Percentiles rank a stretch among this genome's conserved stretches.
These are phyloP conservation scores for Xylariaceae sp. DNA, from an alignment of 2,329 filamentous ascomycete genomes.

Conservation along the genomic window DNA sequence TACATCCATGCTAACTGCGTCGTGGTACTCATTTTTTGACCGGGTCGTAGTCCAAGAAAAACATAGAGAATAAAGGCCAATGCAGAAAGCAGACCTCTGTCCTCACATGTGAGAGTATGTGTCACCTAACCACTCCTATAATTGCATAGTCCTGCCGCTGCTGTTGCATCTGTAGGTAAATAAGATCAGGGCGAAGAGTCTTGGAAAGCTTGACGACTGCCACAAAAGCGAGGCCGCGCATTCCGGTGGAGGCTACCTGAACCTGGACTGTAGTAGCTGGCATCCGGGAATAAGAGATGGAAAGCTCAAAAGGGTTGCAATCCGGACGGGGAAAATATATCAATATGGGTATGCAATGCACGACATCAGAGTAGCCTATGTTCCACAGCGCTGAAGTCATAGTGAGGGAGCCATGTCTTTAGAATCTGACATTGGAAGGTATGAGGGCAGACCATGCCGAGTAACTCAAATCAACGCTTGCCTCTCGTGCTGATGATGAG, in stretches of 20 bases:
- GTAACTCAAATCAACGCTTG: conserved; percentile 7
- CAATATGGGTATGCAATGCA: conserved; percentile 21
- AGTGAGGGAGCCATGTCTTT: conserved; percentile 12
- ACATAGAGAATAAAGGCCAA: no score
- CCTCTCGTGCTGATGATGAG: neutral
- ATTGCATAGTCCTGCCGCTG: neutral
- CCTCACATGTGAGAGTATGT: no score
- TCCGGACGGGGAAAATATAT: conserved; percentile 10
- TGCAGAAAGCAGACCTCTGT: no score
- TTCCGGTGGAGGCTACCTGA: conserved; percentile 1
- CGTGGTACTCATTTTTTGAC: no score
- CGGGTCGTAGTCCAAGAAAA: no score
- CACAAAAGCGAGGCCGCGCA: neutral
- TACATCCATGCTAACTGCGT: no score
- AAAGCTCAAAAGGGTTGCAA: conserved; percentile 17
- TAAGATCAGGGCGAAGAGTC: no score
- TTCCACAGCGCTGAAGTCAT: conserved; percentile 19
- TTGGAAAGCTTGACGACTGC: no score
- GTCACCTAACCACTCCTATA: conserved; percentile 3
- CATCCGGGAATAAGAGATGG: conserved; percentile 15
- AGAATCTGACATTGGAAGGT: conserved; percentile 9
- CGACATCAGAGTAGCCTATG: conserved; percentile 20
- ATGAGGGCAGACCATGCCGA: conserved; percentile 6
- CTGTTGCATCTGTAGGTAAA: neutral
- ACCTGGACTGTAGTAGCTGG: conserved; percentile 1